Percentiles rank a stretch among this genome's conserved stretches.
phyloP scores from a whole-genome alignment of 345 rosid species.

The Camelina sativa region DNA sequence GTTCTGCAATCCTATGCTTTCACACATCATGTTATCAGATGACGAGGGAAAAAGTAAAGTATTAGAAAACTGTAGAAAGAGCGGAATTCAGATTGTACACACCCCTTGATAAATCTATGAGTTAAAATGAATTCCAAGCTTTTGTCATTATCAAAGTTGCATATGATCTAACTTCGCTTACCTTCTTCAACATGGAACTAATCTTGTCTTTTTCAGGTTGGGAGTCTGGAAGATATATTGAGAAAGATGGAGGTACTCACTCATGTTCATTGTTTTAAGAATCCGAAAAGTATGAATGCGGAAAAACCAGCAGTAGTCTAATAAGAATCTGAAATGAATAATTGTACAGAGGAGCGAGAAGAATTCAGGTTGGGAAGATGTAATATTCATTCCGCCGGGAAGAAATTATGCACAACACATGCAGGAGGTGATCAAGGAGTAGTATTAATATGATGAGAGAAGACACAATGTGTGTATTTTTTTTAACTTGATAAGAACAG shows the following conservation, averaged over 20 bases:
- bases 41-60: not conserved
- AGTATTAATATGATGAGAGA: not conserved
- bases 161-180: not conserved
- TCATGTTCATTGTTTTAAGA: not conserved
- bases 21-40: not conserved
- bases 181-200: slow-evolving; percentile 23
- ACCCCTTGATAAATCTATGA: not conserved
- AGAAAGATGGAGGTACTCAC: slow-evolving; percentile 89
- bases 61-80: not conserved
- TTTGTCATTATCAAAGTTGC: not conserved
- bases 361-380: slow-evolving; percentile 96
- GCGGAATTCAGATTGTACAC: not conserved
- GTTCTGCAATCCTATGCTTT: not conserved
- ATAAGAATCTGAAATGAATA: slow-evolving; percentile 25
- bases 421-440: slow-evolving; percentile 56
- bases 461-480: slow-evolving; percentile 11
- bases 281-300: not conserved
- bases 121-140: not conserved
- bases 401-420: slow-evolving; percentile 87
- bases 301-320: not conserved
- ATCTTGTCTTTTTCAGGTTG: slow-evolving; percentile 63
- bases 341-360: slow-evolving; percentile 70
- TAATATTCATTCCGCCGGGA: slow-evolving; percentile 95
- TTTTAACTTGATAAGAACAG: slow-evolving; percentile 33
- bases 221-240: slow-evolving; percentile 88